Evolutionary conservation across 192 early-diverging fungal species (phyloP).

Genomic region (Helicostylum pulchrum): DNA sequence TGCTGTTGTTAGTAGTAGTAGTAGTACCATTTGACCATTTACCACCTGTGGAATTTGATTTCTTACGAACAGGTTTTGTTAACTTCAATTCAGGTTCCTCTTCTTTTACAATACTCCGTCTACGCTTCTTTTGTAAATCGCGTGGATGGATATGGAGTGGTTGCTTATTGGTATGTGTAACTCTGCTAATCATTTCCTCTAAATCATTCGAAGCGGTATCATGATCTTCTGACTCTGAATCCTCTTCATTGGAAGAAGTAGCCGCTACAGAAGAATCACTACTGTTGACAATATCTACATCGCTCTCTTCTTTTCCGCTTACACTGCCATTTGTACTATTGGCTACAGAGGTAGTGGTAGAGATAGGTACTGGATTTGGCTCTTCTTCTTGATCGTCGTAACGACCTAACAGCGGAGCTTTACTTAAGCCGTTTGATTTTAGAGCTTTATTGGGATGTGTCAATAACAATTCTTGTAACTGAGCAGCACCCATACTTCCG

Average conservation of each 20-base stretch:
- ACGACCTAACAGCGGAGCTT: conserved; percentile 25
- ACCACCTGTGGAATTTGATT: not conserved
- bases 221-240: not conserved
- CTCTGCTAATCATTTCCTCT: not conserved
- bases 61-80: not conserved
- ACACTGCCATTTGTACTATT: too few relatives aligned
- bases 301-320: not conserved
- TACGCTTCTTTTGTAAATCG: not conserved
- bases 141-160: conserved; percentile 1
- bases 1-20: not conserved
- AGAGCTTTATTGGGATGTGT: conserved; percentile 19
- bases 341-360: too few relatives aligned
- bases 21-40: not conserved
- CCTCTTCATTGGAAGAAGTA: not conserved
- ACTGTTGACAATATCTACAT: not conserved
- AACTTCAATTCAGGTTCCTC: not conserved
- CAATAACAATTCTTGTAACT: conserved; percentile 28
- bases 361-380: too few relatives aligned
- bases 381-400: conserved; percentile 9
- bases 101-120: not conserved
- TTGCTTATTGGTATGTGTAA: not conserved
- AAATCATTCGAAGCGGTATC: not conserved
- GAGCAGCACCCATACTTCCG: conserved; percentile 14
- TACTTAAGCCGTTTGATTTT: conserved; percentile 13
- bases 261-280: not conserved